Base-by-base conservation (phyloP, 305 asterid genomes). In the Fraxinus nigra region DNA sequence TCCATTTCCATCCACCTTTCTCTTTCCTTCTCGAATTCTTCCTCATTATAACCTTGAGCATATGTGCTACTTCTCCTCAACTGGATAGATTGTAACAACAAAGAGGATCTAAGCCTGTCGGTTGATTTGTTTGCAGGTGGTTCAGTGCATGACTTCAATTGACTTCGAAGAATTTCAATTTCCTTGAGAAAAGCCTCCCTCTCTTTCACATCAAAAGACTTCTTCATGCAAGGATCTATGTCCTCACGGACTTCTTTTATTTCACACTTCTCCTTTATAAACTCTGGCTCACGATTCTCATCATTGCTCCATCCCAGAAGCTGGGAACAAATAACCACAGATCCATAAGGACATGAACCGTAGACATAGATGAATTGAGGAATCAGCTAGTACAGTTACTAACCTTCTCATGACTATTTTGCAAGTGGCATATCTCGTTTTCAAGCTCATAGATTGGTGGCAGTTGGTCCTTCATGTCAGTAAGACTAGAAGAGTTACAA, bases 1-100 rank as follows among this genome's bases (percentile, higher is more conserved):
- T 94, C 99, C 97, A 93, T 93, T 83, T 96, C 98, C 86, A 91
- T 91, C 98, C 98, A 96, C 80, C 87, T 92, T 48, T 95, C 79
- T 73, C 98, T 85, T 86, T 94, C 98, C 83, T 89, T 91, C 89
- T 94, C 98, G 6, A 93, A 85, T 74, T 96, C 99, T 84, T 91
- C 99, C 76, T 74, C 90, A 22, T 83, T 87, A 11, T 82, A 83
- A 30, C 85, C 88, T 85, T 72, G 86, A 69, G 89, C 54, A 80
- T 38, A 79, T 78, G 89, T 84, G 13, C 81, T 84, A 32, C 98
- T 94, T 86, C 89, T 93, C 75, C 98, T 90, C 80, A 92, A 80
- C 69, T 94, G 98, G 80, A 91, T 84, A 43, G 99, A 94, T 81
- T 92, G 97, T 59, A 95, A 93, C 86, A 94, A 87, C 86, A 95